A percentile compares a stretch with the other conserved stretches of the same genome.
Evolutionary conservation across 148 eudicot genomes (phyloP).

Genomic region (Dianthus caryophyllus): DNA sequence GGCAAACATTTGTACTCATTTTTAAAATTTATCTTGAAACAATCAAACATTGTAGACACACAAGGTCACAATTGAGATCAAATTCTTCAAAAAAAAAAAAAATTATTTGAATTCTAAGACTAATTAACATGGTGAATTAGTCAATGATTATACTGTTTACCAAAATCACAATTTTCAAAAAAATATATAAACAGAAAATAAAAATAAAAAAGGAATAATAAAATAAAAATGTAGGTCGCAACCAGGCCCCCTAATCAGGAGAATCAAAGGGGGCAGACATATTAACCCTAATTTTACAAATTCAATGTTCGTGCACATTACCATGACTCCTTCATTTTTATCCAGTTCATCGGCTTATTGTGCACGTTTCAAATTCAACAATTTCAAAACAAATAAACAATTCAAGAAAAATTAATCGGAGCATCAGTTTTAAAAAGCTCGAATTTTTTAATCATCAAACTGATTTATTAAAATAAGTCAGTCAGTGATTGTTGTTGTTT

Average conservation of each 20-base stretch:
- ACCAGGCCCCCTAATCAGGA: constrained; percentile 39
- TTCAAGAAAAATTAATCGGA: neutral
- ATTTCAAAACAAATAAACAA: neutral
- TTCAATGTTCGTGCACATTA: constrained; percentile 29
- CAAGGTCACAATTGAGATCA: too few relatives aligned
- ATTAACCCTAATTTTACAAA: constrained; percentile 13
- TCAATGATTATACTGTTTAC: too few relatives aligned
- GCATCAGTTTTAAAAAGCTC: constrained; percentile 50
- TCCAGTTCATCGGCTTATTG: constrained; percentile 44
- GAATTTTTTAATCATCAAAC: constrained; percentile 27
- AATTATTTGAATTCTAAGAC: too few relatives aligned
- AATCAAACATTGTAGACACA: too few relatives aligned
- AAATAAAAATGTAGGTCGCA: constrained; percentile 26
- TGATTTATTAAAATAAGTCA: neutral
- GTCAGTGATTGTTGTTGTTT: neutral
- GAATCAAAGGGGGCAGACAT: constrained; percentile 36
- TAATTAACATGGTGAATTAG: too few relatives aligned
- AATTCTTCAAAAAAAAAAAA: too few relatives aligned
- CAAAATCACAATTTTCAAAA: too few relatives aligned
- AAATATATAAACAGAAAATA: too few relatives aligned
- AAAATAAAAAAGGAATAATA: neutral
- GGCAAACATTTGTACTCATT: too few relatives aligned
- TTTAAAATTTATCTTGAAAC: too few relatives aligned
- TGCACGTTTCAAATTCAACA: constrained; percentile 11
- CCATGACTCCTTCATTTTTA: constrained; percentile 34